phyloP scores from a whole-genome alignment of 2,329 filamentous ascomycete genomes.

The Xylariaceae sp. region DNA sequence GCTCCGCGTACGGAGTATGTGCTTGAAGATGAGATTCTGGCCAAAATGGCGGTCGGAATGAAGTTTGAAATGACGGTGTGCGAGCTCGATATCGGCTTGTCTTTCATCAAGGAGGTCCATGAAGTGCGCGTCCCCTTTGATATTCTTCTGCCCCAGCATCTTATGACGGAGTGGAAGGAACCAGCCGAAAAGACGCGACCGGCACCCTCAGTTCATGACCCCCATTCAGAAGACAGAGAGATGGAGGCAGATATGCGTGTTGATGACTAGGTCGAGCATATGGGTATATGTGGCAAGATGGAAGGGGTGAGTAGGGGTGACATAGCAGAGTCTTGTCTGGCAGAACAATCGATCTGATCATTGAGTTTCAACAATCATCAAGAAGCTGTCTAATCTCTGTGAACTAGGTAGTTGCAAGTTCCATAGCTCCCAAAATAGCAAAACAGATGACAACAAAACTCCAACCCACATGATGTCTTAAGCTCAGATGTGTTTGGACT shows the following conservation, averaged over 20 bases:
- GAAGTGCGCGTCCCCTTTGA: conserved; percentile 58
- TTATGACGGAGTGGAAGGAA: conserved; percentile 62
- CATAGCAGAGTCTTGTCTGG: background rate
- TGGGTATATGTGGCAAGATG: background rate
- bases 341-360: background rate
- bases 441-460: no score
- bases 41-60: conserved; percentile 57
- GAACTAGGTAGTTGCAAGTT: no score
- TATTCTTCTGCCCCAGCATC: conserved; percentile 59
- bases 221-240: conserved; percentile 28
- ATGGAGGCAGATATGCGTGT: conserved; percentile 5
- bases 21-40: conserved; percentile 55
- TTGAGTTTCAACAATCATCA: no score
- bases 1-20: conserved; percentile 47
- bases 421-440: no score
- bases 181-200: conserved; percentile 44
- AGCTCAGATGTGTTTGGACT: no score
- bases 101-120: conserved; percentile 57
- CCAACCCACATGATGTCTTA: no score
- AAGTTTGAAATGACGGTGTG: conserved; percentile 54
- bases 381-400: no score
- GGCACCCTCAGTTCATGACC: conserved; percentile 41
- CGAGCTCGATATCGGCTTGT: conserved; percentile 50
- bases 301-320: no score
- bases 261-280: conserved; percentile 5